Evolutionary conservation across 495 filamentous ascomycete species (phyloP).

Genomic region (Chaetomium tenue): DNA sequence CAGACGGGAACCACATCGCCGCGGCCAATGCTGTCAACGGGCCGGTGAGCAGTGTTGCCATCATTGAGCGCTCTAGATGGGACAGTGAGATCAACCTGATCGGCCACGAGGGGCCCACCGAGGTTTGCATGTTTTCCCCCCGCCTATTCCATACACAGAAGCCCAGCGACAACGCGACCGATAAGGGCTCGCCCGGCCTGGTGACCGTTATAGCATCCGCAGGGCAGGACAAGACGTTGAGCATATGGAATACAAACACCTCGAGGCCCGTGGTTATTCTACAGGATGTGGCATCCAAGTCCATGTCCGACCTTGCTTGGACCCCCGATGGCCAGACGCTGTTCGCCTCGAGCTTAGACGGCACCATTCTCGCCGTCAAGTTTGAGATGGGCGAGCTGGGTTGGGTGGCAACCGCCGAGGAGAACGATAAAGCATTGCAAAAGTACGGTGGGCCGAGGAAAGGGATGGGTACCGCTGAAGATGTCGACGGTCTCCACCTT

Average conservation of each 20-base stretch:
- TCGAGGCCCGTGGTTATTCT: constrained; percentile 84
- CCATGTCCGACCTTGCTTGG: constrained; percentile 93
- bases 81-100: constrained; percentile 97
- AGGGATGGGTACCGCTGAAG: constrained; percentile 85
- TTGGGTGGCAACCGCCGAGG: constrained; percentile 62
- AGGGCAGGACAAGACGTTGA: constrained; percentile 92
- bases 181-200: constrained; percentile 44
- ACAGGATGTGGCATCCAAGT: constrained; percentile 83
- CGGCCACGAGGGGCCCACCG: constrained; percentile 92
- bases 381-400: constrained; percentile 51
- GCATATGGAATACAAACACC: constrained; percentile 95
- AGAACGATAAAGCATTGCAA: constrained; percentile 87
- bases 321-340: constrained; percentile 85
- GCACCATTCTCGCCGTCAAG: constrained; percentile 70
- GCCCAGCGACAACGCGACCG: constrained; percentile 46
- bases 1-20: constrained; percentile 94
- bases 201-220: constrained; percentile 96
- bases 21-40: constrained; percentile 96
- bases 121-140: constrained; percentile 96
- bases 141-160: constrained; percentile 75
- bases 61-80: constrained; percentile 89
- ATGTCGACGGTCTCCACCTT: constrained; percentile 77
- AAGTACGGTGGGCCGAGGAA: constrained; percentile 87
- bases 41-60: constrained; percentile 93
- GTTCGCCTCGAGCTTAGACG: constrained; percentile 83